These are phyloP conservation scores for Trichocladium antarcticum DNA, from an alignment of 495 filamentous ascomycete genomes.

Conservation along the genomic window DNA sequence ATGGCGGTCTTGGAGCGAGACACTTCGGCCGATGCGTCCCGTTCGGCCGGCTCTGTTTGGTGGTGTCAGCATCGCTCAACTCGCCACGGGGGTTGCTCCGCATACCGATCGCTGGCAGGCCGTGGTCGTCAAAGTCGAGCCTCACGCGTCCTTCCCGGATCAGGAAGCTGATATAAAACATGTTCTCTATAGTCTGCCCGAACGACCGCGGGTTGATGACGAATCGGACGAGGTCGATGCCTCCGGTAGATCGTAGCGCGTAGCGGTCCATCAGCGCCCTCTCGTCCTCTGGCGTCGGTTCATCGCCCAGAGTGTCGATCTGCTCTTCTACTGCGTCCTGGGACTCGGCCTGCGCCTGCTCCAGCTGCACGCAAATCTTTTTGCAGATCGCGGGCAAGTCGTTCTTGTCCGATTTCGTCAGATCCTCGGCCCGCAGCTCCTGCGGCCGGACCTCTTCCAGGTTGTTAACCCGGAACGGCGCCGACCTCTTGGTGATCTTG, in stretches of 20 bases:
- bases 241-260: conserved; percentile 49
- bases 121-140: conserved; percentile 50
- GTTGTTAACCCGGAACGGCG: conserved; percentile 50
- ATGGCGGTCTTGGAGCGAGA: conserved; percentile 31
- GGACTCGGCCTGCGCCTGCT: conserved; percentile 29
- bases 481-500: conserved; percentile 53
- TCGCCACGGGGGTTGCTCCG: not conserved
- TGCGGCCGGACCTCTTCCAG: conserved; percentile 59
- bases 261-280: conserved; percentile 43
- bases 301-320: conserved; percentile 25
- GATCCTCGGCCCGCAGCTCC: conserved; percentile 57
- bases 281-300: conserved; percentile 21
- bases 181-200: conserved; percentile 90
- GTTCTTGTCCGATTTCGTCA: conserved; percentile 59
- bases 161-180: conserved; percentile 94
- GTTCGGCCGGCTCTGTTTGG: conserved; percentile 4
- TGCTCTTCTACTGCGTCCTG: conserved; percentile 35
- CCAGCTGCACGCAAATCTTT: conserved; percentile 44
- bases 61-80: conserved; percentile 3
- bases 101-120: conserved; percentile 65
- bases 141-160: conserved; percentile 73
- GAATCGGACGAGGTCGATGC: conserved; percentile 67
- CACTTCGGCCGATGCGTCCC: not conserved
- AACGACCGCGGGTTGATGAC: conserved; percentile 83
- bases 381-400: conserved; percentile 61